Base-by-base conservation (phyloP, 1,139 yeast species). In the Nakaseomyces sp. region DNA sequence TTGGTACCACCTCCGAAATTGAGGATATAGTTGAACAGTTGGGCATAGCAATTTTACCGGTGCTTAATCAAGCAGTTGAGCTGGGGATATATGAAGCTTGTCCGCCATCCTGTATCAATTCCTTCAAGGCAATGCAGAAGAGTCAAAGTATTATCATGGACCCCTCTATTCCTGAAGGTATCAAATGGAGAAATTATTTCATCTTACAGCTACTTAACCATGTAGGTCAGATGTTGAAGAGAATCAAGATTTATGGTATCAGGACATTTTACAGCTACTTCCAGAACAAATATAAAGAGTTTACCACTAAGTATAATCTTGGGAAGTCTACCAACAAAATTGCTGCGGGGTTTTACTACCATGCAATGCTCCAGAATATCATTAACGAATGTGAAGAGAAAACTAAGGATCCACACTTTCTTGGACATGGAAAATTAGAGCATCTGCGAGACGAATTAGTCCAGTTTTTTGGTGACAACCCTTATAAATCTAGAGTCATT, bases 171-270 rank as follows among this genome's bases (percentile, higher is more conserved):
- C 73, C 80, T 1, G 86, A 81, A 57, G 87, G 85, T 8, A 54
- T 78, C 15, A 82, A 82, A 58, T 83, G 91, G 89, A 72, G 79
- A 19, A 75, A 79, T 50, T 80, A 68, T 54, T 79, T 74, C 51
- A 69, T 77, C 19, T 57, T 83, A 16, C 84, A 79, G 48, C 57
- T 84, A 2, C 64, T 91, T 43, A 79, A 79, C 2, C 76, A 79
- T 37, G 80, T 83, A n/a, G 96, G 95, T 0, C 87, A 81, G 55
- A 76, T 81, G 63, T 64, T 78, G 37, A 69, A 79, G 53, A 63
- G 88, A 45, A 67, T 93, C 39, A 80, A 81, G 52, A 78, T 83
- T 15, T 94, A 91, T 63, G 98, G 99, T 0, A 70, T 89, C 13
- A 65, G 74, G 37, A 81, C 94, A 0, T 91, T 91, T 59, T 81